A percentile compares a stretch with the other conserved stretches of the same genome.
Evolutionary conservation across 2,329 filamentous ascomycete genomes (phyloP).

Genomic region (Claviceps sp.): DNA sequence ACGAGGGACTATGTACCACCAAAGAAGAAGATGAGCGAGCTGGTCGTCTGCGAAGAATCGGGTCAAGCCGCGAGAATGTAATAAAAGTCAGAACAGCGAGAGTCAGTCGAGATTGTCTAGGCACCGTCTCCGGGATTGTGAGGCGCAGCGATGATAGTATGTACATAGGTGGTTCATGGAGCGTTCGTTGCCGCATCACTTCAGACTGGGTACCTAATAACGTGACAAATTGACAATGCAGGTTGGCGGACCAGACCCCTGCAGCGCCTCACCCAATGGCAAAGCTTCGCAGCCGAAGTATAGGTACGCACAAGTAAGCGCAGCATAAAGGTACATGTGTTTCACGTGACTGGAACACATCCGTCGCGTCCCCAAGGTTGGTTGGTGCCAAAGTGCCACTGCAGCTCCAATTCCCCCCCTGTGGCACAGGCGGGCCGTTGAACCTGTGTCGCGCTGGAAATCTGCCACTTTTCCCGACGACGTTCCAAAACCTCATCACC

Average conservation of each 20-base stretch:
- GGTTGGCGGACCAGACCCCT: not conserved
- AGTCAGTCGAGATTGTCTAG: not conserved
- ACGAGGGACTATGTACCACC: not conserved
- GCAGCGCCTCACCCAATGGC: not conserved
- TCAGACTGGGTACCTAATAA: not conserved
- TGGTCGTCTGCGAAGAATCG: not conserved
- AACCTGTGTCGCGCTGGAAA: slow-evolving; percentile 17
- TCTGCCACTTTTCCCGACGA: slow-evolving; percentile 35
- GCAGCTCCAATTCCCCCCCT: not conserved
- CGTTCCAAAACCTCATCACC: slow-evolving; percentile 27
- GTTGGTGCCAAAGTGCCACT: not conserved
- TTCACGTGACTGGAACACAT: not conserved
- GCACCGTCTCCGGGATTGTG: not conserved
- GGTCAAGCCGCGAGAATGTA: not conserved
- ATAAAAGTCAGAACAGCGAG: not conserved
- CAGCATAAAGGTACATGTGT: too few species aligned
- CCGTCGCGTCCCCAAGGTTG: not conserved
- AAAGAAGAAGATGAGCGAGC: not conserved
- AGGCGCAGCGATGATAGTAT: not conserved
- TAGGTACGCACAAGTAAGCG: too few species aligned
- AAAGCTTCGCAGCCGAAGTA: not conserved
- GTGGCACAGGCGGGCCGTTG: slow-evolving; percentile 5
- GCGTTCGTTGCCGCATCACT: not conserved
- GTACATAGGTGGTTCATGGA: not conserved
- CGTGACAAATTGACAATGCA: not conserved